These are phyloP conservation scores for Trametes elegans DNA, from an alignment of 768 basidiomycete species.

Conservation along the genomic window DNA sequence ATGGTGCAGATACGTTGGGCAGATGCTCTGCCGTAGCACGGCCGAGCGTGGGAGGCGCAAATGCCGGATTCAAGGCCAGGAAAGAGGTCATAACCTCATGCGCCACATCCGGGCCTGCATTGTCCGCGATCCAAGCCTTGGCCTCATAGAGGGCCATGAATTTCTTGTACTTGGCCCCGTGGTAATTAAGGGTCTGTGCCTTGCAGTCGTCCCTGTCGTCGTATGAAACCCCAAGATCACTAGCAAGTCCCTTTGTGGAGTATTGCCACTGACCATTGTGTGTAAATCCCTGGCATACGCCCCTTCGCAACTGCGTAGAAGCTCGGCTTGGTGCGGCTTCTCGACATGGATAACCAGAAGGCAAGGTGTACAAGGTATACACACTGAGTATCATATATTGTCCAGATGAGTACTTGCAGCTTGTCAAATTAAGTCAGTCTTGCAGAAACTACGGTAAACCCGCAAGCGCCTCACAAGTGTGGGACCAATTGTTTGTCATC, in stretches of 20 bases:
- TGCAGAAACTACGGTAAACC: too few relatives aligned
- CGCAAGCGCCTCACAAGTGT: too few relatives aligned
- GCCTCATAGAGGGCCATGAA: conserved; percentile 58
- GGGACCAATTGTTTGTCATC: too few relatives aligned
- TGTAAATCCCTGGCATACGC: conserved; percentile 8
- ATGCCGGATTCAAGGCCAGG: background rate
- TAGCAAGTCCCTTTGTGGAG: background rate
- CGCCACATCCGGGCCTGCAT: background rate
- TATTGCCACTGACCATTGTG: background rate
- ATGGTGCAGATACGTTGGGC: too few relatives aligned
- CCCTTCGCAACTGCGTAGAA: conserved; percentile 17
- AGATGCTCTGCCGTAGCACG: too few relatives aligned
- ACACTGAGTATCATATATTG: too few relatives aligned
- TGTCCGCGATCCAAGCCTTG: conserved; percentile 43
- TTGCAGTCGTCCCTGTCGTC: conserved; percentile 66
- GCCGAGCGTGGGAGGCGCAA: too few relatives aligned
- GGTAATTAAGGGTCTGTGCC: conserved; percentile 62
- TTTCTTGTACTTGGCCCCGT: conserved; percentile 64
- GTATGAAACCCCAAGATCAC: background rate
- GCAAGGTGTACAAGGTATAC: too few relatives aligned
- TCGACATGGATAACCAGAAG: too few relatives aligned
- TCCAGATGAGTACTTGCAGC: too few relatives aligned
- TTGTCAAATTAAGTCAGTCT: too few relatives aligned
- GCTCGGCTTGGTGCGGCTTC: background rate
- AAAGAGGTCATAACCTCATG: background rate